These are phyloP conservation scores for Sphaerosporella brunnea DNA, from an alignment of 495 filamentous ascomycete species.

Conservation along the genomic window DNA sequence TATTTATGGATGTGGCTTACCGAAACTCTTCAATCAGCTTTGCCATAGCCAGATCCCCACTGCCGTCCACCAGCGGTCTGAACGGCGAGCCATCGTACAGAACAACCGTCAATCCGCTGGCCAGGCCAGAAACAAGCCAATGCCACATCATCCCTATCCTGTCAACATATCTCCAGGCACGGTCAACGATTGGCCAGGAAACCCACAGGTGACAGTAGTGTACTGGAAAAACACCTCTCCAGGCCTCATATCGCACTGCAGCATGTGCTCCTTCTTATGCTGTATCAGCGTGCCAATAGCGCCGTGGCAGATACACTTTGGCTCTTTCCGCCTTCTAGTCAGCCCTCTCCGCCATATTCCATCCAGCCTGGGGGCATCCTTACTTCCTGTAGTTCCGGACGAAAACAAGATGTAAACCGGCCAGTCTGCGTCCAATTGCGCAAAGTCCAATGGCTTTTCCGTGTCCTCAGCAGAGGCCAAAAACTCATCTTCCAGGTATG, in stretches of 20 bases:
- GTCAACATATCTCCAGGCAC: background rate
- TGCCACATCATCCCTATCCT: constrained; percentile 59
- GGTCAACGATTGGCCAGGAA: too few species aligned
- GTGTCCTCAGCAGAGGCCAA: constrained; percentile 29
- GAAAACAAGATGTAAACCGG: constrained; percentile 82
- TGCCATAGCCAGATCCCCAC: constrained; percentile 51
- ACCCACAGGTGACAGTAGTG: constrained; percentile 55
- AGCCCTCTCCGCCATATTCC: too few species aligned
- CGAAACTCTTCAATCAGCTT: constrained; percentile 47
- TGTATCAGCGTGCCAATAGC: constrained; percentile 75
- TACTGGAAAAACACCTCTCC: constrained; percentile 62
- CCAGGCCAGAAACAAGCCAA: constrained; percentile 71
- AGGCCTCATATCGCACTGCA: constrained; percentile 60
- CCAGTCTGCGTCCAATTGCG: constrained; percentile 59
- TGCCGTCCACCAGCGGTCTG: constrained; percentile 38
- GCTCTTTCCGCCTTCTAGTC: constrained; percentile 35
- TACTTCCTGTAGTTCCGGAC: constrained; percentile 62
- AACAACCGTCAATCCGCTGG: constrained; percentile 60
- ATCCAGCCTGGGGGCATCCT: too few species aligned
- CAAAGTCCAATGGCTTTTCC: constrained; percentile 41
- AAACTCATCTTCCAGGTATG: constrained; percentile 37
- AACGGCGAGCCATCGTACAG: constrained; percentile 86
- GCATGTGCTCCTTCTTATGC: constrained; percentile 81
- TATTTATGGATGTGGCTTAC: too few species aligned
- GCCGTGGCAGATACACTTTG: constrained; percentile 84